Conservation (phyloP, 164 flowering plant genomes). For the Taxillus chinensis region DNA sequence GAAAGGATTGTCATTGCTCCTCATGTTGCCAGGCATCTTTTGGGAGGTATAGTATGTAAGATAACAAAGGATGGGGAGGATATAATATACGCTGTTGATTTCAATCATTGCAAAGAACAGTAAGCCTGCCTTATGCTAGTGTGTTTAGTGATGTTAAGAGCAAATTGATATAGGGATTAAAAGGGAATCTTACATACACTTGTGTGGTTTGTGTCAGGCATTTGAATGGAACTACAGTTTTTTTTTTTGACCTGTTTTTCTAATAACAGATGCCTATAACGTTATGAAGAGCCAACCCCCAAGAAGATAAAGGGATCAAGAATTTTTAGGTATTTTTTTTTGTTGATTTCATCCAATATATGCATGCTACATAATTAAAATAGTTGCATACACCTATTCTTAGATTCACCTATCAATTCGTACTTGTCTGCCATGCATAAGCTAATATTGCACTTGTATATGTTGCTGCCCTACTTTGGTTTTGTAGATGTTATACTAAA, state of each 20-base stretch:
- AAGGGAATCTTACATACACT: conserved; percentile 3
- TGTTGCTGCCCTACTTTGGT: no score
- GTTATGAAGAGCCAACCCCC: conserved; percentile 79
- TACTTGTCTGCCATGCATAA: no score
- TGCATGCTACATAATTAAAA: no score
- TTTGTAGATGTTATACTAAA: conserved; percentile 49
- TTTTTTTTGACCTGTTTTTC: conserved; percentile 90
- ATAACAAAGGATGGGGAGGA: conserved; percentile 98
- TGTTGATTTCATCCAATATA: no score
- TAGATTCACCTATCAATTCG: no score
- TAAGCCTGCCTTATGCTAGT: conserved; percentile 7
- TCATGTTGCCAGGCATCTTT: conserved; percentile 91
- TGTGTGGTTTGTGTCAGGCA: conserved; percentile 42
- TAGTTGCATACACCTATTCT: no score
- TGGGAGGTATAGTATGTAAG: conserved; percentile 95
- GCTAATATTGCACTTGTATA: no score
- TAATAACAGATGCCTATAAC: conserved; percentile 95
- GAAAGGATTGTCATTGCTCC: conserved; percentile 97
- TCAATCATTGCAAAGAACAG: conserved; percentile 95
- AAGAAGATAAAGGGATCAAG: conserved; percentile 76
- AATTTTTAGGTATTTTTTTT: conserved; percentile 74
- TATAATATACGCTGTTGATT: conserved; percentile 94
- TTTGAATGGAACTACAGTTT: conserved; percentile 86
- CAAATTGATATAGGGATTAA: not conserved
- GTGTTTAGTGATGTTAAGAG: not conserved